These are phyloP conservation scores for Starmerella roubikii DNA, from an alignment of 805 yeast species.

Conservation along the genomic window DNA sequence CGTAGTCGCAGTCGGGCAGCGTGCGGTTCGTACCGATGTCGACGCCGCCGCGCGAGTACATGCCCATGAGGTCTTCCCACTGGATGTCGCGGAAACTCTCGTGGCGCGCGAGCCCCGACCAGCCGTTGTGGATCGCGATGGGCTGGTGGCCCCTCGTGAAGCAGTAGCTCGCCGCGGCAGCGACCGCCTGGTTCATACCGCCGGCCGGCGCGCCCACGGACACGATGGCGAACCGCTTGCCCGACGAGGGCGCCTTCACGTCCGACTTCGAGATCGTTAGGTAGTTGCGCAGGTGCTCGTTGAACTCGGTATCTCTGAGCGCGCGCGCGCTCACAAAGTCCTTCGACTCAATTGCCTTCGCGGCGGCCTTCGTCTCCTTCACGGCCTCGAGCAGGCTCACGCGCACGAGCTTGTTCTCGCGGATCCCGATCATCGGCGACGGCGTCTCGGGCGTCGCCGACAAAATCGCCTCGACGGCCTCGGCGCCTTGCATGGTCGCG, in stretches of 20 bases:
- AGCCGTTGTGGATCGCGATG: slow-evolving; percentile 86
- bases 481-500: slow-evolving; percentile 95
- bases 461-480: slow-evolving; percentile 86
- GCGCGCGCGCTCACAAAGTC: slow-evolving; percentile 80
- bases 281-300: slow-evolving; percentile 65
- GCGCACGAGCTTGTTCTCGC: slow-evolving; percentile 75
- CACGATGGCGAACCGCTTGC: slow-evolving; percentile 64
- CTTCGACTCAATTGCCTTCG: slow-evolving; percentile 63
- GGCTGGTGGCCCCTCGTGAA: slow-evolving; percentile 81
- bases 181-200: slow-evolving; percentile 82
- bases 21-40: slow-evolving; percentile 93
- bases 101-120: slow-evolving; percentile 79
- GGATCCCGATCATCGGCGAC: slow-evolving; percentile 84
- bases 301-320: slow-evolving; percentile 76
- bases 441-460: slow-evolving; percentile 82
- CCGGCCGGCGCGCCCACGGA: slow-evolving; percentile 97
- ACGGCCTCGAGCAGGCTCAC: slow-evolving; percentile 86
- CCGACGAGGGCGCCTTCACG: slow-evolving; percentile 29
- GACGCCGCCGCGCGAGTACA: slow-evolving; percentile 87
- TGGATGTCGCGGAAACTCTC: slow-evolving; percentile 61
- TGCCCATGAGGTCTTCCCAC: slow-evolving; percentile 79
- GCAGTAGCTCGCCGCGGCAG: slow-evolving; percentile 83
- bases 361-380: slow-evolving; percentile 72
- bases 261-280: slow-evolving; percentile 54
- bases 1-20: slow-evolving; percentile 70